These are phyloP conservation scores for Golubevia sp. DNA, from an alignment of 1,284 basidiomycete species.

Conservation along the genomic window DNA sequence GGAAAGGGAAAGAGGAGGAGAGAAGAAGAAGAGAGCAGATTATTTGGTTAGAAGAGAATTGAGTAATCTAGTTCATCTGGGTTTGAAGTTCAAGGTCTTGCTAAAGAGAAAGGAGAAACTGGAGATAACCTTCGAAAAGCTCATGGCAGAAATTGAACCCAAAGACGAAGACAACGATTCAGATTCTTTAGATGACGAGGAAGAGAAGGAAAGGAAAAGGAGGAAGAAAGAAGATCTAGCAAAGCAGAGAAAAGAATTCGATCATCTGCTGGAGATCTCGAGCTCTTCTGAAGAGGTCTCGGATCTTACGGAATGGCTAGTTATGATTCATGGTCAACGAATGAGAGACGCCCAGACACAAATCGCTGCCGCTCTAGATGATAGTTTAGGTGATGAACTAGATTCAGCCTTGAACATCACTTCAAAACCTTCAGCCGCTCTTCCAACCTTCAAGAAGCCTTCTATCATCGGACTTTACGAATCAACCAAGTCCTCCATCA, in stretches of 20 bases:
- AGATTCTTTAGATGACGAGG: no score
- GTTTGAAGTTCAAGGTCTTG: conserved; percentile 45
- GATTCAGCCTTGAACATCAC: conserved; percentile 22
- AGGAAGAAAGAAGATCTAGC: no score
- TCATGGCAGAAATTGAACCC: conserved; percentile 2
- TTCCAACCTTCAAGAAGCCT: conserved; percentile 49
- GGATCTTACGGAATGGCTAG: conserved; percentile 54
- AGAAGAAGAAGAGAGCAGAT: neutral
- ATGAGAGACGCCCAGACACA: conserved; percentile 48
- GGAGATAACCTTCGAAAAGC: conserved; percentile 36
- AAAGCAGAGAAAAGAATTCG: conserved; percentile 1
- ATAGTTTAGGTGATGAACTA: conserved; percentile 19
- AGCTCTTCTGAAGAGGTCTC: conserved; percentile 51
- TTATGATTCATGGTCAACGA: conserved; percentile 43
- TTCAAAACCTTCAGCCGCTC: conserved; percentile 8
- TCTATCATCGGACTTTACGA: conserved; percentile 54
- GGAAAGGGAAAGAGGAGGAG: conserved; percentile 4
- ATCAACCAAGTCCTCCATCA: conserved; percentile 37
- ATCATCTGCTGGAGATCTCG: conserved; percentile 33
- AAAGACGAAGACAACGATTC: no score
- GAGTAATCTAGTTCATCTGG: conserved; percentile 13
- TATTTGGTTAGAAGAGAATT: conserved; percentile 20
- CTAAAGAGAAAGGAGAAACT: conserved; percentile 46
- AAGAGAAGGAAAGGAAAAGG: no score
- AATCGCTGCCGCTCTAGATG: conserved; percentile 1